Evolutionary conservation across 1,139 yeast genomes (phyloP).

Genomic region (Geotrichum cucujoidarum): DNA sequence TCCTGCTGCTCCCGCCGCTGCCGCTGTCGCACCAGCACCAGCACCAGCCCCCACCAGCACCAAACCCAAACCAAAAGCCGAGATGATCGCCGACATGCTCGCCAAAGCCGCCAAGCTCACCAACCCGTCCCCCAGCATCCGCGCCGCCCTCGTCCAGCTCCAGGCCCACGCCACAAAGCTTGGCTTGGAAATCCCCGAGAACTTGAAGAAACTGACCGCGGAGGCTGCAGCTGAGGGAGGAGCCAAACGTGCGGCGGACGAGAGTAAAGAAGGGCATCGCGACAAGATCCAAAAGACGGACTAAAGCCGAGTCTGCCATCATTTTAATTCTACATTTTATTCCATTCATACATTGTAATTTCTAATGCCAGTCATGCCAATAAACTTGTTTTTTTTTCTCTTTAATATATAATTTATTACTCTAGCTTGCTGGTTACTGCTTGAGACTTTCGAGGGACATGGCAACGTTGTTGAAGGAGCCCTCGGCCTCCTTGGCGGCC

Average conservation of each 20-base stretch:
- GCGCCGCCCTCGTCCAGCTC: conserved; percentile 37
- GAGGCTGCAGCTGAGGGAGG: neutral
- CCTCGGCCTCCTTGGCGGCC: conserved; percentile 83
- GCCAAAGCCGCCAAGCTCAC: conserved; percentile 37
- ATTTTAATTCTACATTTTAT: neutral
- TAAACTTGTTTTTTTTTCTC: neutral
- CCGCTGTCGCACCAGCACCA: conserved; percentile 5
- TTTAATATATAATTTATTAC: neutral
- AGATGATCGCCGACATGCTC: conserved; percentile 35
- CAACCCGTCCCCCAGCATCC: conserved; percentile 36
- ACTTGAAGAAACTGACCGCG: conserved; percentile 1
- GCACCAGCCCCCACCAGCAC: neutral
- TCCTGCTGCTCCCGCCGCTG: neutral
- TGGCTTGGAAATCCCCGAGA: conserved; percentile 20
- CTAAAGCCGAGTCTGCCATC: too few species aligned
- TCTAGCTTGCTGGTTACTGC: neutral
- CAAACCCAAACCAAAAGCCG: conserved; percentile 26
- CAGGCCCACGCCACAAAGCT: conserved; percentile 33
- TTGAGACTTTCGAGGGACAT: conserved; percentile 18
- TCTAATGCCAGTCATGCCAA: neutral
- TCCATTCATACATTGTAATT: neutral
- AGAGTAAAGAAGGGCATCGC: conserved; percentile 12
- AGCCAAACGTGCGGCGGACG: neutral
- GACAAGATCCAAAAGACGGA: conserved; percentile 11
- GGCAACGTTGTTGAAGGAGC: conserved; percentile 84